These are phyloP conservation scores for Auricularia sp. DNA, from an alignment of 768 basidiomycete species.

Conservation along the genomic window DNA sequence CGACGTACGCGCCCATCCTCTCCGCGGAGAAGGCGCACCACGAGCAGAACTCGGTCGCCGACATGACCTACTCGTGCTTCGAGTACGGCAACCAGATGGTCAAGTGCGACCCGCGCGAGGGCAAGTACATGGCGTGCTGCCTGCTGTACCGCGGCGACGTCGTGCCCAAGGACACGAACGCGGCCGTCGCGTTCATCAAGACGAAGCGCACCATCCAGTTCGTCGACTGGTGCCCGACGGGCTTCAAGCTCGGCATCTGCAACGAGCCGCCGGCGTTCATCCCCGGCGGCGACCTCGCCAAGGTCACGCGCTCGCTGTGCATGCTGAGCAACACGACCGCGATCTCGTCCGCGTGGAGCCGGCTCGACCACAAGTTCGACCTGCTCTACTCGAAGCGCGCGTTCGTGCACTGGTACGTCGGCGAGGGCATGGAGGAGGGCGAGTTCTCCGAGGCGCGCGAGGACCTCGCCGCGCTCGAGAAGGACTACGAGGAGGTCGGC, in stretches of 20 bases:
- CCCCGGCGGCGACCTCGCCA: slow-evolving; percentile 91
- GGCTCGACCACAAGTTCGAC: slow-evolving; percentile 96
- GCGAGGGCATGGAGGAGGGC: slow-evolving; percentile 99
- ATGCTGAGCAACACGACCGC: slow-evolving; percentile 96
- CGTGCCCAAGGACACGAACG: slow-evolving; percentile 91
- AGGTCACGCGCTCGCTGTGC: slow-evolving; percentile 88
- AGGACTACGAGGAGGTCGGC: slow-evolving; percentile 78
- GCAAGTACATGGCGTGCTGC: slow-evolving; percentile 98
- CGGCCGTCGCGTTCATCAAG: slow-evolving; percentile 89
- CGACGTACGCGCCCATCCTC: slow-evolving; percentile 89
- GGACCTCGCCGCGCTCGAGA: slow-evolving; percentile 94
- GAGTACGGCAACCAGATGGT: slow-evolving; percentile 96
- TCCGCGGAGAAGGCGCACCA: slow-evolving; percentile 94
- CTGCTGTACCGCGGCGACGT: slow-evolving; percentile 93
- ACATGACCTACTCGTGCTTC: slow-evolving; percentile 98
- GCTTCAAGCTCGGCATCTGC: slow-evolving; percentile 94
- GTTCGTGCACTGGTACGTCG: slow-evolving; percentile 91
- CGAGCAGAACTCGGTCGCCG: slow-evolving; percentile 93
- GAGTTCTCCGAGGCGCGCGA: slow-evolving; percentile 98
- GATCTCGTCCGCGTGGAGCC: slow-evolving; percentile 90
- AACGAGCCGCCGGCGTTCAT: slow-evolving; percentile 90
- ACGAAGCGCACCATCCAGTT: slow-evolving; percentile 97
- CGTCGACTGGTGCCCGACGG: slow-evolving; percentile 97
- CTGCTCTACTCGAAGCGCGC: slow-evolving; percentile 95
- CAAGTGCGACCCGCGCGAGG: slow-evolving; percentile 91